Evolutionary conservation across 2,329 filamentous ascomycete species (phyloP), one percentile per base, ranked within the genome.

Genomic region (Coccinonectria pachysandricola): DNA sequence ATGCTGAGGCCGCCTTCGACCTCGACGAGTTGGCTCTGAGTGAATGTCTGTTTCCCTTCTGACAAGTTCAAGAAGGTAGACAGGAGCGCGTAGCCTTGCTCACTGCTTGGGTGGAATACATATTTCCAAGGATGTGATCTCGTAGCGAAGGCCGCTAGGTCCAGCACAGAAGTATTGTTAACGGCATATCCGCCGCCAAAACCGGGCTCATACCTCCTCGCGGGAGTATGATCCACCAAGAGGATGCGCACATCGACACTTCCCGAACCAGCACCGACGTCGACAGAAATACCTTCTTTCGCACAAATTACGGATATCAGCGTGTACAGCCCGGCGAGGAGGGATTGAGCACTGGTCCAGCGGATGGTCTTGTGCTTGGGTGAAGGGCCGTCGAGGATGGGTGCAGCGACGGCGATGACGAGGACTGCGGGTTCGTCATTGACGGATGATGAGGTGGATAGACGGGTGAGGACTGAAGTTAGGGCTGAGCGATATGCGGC

Each of bases 191-290:
- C 49, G 1, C 56, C 52, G 4, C 52, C 50, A 12, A 44, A 48
- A 18, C 59, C 55, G 2, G 39, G 34, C 1, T 43, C 31, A 13
- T 54, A 55, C 6, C 44, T 42, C 14, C 48, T 46, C 2, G 43
- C 48, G 8, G 40, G 50, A 28, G 62, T 56, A 49, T 80, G 71
- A 35, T 86, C 74, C 19, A 94, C 57, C 16, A 92, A 64, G 15
- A 94, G 46, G 10, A 94, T 59, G 4, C 85, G 73, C 1, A 73
- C 67, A 54, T 95, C 85, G 10, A 94, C 70, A 13, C 82, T 79
- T 23, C 75, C 75, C 1, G 73, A 66, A 9, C 58, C 61, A 21
- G 49, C 46, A 5, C 57, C 54, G 6, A 60, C 71, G 62, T 55
- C 83, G 50, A 53, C 82, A 57, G 52, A 78, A 58, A 59, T 65